Conservation (phyloP, 176 grass and related monocot genomes). For the Thalia dealbata region DNA sequence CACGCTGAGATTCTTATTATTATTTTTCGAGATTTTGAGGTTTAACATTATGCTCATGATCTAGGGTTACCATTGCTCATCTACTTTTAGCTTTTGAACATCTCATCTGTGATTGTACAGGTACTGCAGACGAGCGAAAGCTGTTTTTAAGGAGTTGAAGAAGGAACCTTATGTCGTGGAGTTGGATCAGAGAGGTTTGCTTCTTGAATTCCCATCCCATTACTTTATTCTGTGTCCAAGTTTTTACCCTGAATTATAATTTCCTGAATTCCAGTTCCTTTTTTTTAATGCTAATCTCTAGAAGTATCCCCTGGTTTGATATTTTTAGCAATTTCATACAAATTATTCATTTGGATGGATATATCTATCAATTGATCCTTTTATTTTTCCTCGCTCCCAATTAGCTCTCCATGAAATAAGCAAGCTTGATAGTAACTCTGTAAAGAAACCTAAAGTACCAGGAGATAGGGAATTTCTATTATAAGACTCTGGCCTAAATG, state of each 20-base stretch:
- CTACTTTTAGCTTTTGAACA: too few species aligned
- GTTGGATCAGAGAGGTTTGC: slow-evolving; percentile 56
- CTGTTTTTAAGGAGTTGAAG: slow-evolving; percentile 56
- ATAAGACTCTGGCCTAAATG: background rate
- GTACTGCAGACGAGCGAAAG: slow-evolving; percentile 55
- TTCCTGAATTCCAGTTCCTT: too few species aligned
- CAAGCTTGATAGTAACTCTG: background rate
- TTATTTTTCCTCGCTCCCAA: background rate
- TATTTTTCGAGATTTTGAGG: too few species aligned
- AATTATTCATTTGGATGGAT: too few species aligned
- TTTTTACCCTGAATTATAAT: background rate
- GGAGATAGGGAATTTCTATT: background rate
- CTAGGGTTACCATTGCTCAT: too few species aligned
- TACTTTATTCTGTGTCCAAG: background rate
- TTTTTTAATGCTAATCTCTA: background rate
- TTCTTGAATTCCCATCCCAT: background rate
- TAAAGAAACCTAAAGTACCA: background rate
- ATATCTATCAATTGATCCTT: too few species aligned
- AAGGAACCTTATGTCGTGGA: slow-evolving; percentile 55
- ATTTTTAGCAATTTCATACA: too few species aligned
- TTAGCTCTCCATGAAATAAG: background rate
- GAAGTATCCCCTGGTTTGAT: too few species aligned
- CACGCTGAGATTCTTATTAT: too few species aligned
- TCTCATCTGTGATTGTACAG: slow-evolving; percentile 20
- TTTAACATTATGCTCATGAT: too few species aligned